These are phyloP conservation scores for Penstemon barbatus DNA, from an alignment of 257 asterid genomes.

Conservation along the genomic window DNA sequence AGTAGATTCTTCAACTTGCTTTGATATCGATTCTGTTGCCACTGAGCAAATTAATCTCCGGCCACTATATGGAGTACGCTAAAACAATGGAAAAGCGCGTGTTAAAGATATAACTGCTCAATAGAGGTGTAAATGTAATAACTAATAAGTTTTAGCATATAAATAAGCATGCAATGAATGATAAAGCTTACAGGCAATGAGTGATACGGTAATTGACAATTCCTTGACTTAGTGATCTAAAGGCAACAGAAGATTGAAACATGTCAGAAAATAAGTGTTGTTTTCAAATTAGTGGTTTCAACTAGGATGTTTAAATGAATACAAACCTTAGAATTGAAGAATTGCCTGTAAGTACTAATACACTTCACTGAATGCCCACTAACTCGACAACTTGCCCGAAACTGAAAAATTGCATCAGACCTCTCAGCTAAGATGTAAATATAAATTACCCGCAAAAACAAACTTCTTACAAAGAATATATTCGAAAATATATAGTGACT, in stretches of 20 bases:
- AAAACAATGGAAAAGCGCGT: slow-evolving; percentile 21
- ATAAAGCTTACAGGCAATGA: slow-evolving; percentile 52
- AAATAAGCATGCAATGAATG: slow-evolving; percentile 6
- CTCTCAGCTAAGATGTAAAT: not conserved
- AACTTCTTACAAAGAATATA: not conserved
- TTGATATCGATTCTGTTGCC: slow-evolving; percentile 65
- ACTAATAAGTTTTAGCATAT: slow-evolving; percentile 8
- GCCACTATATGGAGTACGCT: slow-evolving; percentile 44
- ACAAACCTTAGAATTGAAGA: slow-evolving; percentile 54
- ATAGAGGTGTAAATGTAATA: slow-evolving; percentile 8
- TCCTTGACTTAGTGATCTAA: slow-evolving; percentile 53
- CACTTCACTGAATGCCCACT: slow-evolving; percentile 42
- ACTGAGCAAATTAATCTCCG: slow-evolving; percentile 74
- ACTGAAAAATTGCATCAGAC: slow-evolving; percentile 39
- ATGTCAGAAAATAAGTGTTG: slow-evolving; percentile 9
- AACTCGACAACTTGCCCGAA: slow-evolving; percentile 33
- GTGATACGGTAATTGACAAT: slow-evolving; percentile 37
- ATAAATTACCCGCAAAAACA: not conserved
- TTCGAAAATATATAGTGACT: not conserved
- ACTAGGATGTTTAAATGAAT: not conserved
- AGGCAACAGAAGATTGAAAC: slow-evolving; percentile 21
- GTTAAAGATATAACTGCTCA: slow-evolving; percentile 1
- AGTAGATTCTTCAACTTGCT: slow-evolving; percentile 61
- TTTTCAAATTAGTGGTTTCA: not conserved
- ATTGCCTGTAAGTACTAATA: slow-evolving; percentile 39